Evolutionary conservation across 192 early-diverging fungal species (phyloP).

Genomic region (Backusella luteola): DNA sequence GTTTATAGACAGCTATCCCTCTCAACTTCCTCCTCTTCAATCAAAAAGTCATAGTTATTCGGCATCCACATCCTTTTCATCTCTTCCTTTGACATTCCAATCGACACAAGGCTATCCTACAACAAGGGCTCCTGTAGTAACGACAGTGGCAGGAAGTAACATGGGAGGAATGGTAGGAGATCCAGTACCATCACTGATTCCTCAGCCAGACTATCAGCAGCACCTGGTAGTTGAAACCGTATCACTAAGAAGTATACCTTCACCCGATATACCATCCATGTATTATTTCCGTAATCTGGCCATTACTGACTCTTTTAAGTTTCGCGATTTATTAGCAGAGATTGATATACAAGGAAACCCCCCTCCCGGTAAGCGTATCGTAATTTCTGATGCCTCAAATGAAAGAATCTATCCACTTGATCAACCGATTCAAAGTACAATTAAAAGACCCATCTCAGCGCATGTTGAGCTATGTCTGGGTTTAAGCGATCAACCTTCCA

Average conservation of each 20-base stretch:
- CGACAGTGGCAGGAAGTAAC: background rate
- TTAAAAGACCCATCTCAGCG: constrained; percentile 15
- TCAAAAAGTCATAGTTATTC: background rate
- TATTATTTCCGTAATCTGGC: constrained; percentile 38
- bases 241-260: constrained; percentile 24
- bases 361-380: constrained; percentile 32
- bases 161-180: background rate
- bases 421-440: constrained; percentile 28
- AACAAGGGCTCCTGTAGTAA: background rate
- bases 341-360: constrained; percentile 32
- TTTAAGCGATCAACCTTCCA: constrained; percentile 26
- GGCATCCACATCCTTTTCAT: background rate
- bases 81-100: constrained; percentile 10
- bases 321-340: constrained; percentile 33
- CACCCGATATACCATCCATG: constrained; percentile 14
- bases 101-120: constrained; percentile 4
- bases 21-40: constrained; percentile 29
- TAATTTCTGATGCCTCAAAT: constrained; percentile 26
- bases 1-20: constrained; percentile 8
- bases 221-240: constrained; percentile 31
- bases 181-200: background rate
- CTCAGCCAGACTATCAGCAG: constrained; percentile 8
- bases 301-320: constrained; percentile 39
- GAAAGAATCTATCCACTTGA: constrained; percentile 32
- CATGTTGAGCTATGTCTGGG: constrained; percentile 34